Percentiles rank a stretch among this genome's conserved stretches.
phyloP scores from a whole-genome alignment of 331 rosid species.

The Acacia concinna region DNA sequence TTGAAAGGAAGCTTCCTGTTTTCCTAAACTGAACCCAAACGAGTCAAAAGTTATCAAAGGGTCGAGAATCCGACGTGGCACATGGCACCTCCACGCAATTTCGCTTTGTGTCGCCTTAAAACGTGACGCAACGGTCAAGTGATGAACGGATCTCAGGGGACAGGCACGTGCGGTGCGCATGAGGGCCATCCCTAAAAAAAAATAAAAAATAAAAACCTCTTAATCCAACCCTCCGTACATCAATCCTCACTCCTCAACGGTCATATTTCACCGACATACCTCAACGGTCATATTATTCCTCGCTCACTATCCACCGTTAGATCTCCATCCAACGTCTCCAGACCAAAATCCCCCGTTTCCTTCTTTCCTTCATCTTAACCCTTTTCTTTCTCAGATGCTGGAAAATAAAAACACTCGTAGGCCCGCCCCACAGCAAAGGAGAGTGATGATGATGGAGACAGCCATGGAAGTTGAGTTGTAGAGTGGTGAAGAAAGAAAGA shows the following conservation, averaged over 20 bases:
- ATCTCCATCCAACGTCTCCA: constrained; percentile 49
- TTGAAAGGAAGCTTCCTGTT: too few relatives aligned
- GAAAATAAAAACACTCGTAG: constrained; percentile 51
- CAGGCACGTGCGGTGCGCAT: constrained; percentile 55
- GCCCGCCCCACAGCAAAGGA: constrained; percentile 30
- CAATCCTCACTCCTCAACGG: constrained; percentile 55
- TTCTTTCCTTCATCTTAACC: constrained; percentile 28
- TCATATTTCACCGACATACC: constrained; percentile 75
- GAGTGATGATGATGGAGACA: constrained; percentile 59
- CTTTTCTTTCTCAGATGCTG: constrained; percentile 32
- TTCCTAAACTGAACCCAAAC: neutral
- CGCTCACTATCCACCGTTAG: constrained; percentile 37
- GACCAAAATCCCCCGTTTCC: constrained; percentile 6
- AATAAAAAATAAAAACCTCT: neutral
- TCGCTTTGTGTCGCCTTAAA: neutral
- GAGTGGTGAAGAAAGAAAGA: constrained; percentile 25
- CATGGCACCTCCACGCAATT: neutral
- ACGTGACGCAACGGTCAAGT: constrained; percentile 56
- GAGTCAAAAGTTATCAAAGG: neutral
- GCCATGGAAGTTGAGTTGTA: constrained; percentile 35
- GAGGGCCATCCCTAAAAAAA: constrained; percentile 20
- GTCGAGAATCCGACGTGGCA: constrained; percentile 6
- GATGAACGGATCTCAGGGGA: constrained; percentile 46
- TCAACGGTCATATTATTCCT: constrained; percentile 68
- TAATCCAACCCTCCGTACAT: constrained; percentile 25